These are phyloP conservation scores for Saturnispora ahearnii DNA, from an alignment of 805 yeast species.

Conservation along the genomic window DNA sequence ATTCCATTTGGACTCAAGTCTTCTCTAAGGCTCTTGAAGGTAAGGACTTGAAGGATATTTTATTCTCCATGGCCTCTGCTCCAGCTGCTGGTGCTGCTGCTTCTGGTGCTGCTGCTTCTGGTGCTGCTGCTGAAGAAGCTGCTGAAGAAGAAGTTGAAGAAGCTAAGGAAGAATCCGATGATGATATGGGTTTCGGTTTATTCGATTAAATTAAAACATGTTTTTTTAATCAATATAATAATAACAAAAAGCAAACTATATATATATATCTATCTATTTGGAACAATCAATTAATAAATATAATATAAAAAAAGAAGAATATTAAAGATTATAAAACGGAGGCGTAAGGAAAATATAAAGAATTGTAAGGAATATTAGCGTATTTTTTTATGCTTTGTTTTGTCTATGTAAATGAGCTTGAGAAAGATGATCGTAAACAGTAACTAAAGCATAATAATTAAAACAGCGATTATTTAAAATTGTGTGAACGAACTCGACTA, in stretches of 20 bases:
- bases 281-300: neutral
- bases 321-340: neutral
- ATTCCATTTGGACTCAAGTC: slow-evolving; percentile 77
- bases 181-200: slow-evolving; percentile 93
- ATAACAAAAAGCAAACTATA: neutral
- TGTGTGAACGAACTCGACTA: no score
- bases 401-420: neutral
- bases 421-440: no score
- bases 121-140: slow-evolving; percentile 54
- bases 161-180: slow-evolving; percentile 53
- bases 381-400: neutral
- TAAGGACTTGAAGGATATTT: slow-evolving; percentile 72
- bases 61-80: slow-evolving; percentile 54
- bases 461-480: no score
- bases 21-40: slow-evolving; percentile 84
- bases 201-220: slow-evolving; percentile 52
- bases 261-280: neutral
- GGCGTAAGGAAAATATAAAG: neutral
- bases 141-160: slow-evolving; percentile 53
- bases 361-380: neutral
- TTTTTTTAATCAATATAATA: neutral
- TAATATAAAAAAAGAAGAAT: neutral
- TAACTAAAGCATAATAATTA: no score
- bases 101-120: slow-evolving; percentile 53
- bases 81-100: slow-evolving; percentile 68